Conservation (phyloP, 2,329 filamentous ascomycete species). For the Teratosphaeria destructans region DNA sequence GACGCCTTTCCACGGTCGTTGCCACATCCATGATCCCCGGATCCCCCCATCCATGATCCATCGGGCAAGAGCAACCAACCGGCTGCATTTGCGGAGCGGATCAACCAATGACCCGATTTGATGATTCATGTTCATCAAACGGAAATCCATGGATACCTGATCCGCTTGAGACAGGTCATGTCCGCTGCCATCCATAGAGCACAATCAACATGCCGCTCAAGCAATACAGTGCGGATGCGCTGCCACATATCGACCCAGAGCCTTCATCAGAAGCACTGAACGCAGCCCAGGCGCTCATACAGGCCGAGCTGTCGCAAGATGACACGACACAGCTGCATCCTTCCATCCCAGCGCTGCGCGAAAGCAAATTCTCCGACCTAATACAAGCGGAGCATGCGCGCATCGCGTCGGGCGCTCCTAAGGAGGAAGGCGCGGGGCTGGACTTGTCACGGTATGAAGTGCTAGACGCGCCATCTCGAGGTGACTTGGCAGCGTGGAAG, state of each 20-base stretch:
- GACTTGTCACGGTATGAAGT: conserved; percentile 78
- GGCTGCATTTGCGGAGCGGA: neutral
- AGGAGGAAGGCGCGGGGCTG: conserved; percentile 51
- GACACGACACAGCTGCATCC: conserved; percentile 45
- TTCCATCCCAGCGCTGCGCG: conserved; percentile 44
- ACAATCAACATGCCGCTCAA: conserved; percentile 52
- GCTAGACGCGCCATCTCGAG: conserved; percentile 47
- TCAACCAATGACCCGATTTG: neutral
- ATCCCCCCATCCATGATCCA: neutral
- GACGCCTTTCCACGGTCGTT: neutral
- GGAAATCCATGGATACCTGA: too few relatives aligned
- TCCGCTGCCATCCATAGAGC: neutral
- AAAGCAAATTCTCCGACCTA: conserved; percentile 52
- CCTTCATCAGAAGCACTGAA: conserved; percentile 53
- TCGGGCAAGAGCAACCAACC: neutral
- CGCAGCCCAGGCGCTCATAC: conserved; percentile 59
- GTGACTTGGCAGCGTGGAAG: conserved; percentile 39
- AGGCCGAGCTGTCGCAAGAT: conserved; percentile 49
- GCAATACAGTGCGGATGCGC: conserved; percentile 63
- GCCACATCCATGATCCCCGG: neutral
- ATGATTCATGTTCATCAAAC: neutral
- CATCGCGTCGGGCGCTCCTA: conserved; percentile 42
- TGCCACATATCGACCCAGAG: conserved; percentile 74
- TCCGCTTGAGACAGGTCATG: neutral
- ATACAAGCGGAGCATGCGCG: conserved; percentile 59